These are phyloP conservation scores for Sutorius australiensis DNA, from an alignment of 768 basidiomycete species.

Conservation along the genomic window DNA sequence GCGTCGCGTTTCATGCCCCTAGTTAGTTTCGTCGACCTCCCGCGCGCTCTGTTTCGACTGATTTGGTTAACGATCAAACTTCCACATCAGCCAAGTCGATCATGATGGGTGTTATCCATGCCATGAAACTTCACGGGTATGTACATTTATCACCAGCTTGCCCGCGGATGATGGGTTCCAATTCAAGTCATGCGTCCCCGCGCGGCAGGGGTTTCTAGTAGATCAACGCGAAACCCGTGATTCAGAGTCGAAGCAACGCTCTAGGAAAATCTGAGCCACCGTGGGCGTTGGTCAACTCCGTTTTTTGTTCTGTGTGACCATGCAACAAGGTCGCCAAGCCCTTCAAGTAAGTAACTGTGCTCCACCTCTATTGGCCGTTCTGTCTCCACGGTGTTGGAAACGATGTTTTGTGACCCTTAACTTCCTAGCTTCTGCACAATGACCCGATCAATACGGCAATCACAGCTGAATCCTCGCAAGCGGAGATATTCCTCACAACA, in stretches of 20 bases:
- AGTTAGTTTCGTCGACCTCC: no score
- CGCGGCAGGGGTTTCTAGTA: no score
- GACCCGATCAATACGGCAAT: background rate
- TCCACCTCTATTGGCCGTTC: background rate
- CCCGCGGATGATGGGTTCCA: background rate
- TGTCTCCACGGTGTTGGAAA: background rate
- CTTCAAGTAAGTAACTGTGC: background rate
- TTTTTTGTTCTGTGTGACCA: background rate
- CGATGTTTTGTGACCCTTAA: background rate
- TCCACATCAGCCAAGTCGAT: background rate
- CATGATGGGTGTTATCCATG: background rate
- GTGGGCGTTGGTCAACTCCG: background rate
- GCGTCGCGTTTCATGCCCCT: no score
- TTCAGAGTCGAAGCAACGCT: background rate
- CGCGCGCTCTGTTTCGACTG: no score
- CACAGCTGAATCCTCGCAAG: background rate
- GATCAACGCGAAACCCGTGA: background rate
- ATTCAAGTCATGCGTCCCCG: background rate
- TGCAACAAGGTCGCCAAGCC: background rate
- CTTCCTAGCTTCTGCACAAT: background rate
- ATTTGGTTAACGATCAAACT: no score
- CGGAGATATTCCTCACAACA: background rate
- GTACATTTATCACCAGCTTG: background rate
- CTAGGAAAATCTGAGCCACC: background rate
- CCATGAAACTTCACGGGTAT: background rate